A percentile compares a stretch with the other conserved stretches of the same genome.
Conservation (phyloP, 768 basidiomycete genomes). For the Tylopilus subfusipes region DNA sequence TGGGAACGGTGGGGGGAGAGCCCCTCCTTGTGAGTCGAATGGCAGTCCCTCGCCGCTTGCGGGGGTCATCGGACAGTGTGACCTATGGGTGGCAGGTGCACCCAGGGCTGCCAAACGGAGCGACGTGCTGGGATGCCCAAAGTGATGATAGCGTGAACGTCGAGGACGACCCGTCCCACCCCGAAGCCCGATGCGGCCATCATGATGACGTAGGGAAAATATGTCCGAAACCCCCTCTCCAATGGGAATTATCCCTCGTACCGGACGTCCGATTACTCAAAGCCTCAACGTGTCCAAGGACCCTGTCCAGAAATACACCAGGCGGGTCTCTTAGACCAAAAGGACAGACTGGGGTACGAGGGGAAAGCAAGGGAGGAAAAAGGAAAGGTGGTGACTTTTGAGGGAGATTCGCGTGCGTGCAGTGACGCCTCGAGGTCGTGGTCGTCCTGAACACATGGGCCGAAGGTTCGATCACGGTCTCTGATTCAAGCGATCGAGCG, state of each 20-base stretch:
- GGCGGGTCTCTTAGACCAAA: not conserved
- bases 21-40: not conserved
- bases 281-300: not conserved
- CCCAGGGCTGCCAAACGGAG: not conserved
- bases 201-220: slow-evolving; percentile 2
- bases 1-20: not conserved
- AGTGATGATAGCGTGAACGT: not conserved
- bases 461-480: not conserved
- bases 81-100: not conserved
- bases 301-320: not conserved
- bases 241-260: not conserved
- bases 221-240: not conserved
- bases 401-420: slow-evolving; percentile 5
- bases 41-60: not conserved
- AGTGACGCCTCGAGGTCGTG: slow-evolving; percentile 1
- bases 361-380: not conserved
- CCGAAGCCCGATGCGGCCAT: not conserved
- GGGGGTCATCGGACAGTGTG: not conserved
- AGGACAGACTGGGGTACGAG: no score
- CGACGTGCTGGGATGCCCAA: not conserved
- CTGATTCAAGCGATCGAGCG: slow-evolving; percentile 3
- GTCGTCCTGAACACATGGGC: not conserved
- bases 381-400: not conserved
- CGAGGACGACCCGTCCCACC: not conserved
- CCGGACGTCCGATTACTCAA: not conserved